phyloP scores from a whole-genome alignment of 2,329 filamentous ascomycete species.

The Pseudogymnoascus sp. region DNA sequence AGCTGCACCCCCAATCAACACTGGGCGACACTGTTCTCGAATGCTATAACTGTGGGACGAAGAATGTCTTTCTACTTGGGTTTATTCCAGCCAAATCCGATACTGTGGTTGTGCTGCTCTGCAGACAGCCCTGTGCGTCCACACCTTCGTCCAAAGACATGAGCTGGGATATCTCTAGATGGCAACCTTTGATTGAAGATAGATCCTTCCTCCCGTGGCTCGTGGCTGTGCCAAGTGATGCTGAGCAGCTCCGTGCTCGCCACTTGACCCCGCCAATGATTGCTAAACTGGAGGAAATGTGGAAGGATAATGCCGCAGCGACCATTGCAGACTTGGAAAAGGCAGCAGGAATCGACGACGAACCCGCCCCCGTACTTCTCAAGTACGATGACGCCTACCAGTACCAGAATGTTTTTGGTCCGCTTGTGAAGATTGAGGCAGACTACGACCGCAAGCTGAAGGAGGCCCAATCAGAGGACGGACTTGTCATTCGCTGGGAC shows the following conservation, averaged over 20 bases:
- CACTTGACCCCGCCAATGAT: conserved; percentile 93
- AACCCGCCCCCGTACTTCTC: conserved; percentile 83
- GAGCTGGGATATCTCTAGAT: conserved; percentile 98
- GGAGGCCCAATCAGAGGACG: conserved; percentile 94
- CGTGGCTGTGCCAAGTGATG: conserved; percentile 79
- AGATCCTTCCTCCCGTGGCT: conserved; percentile 93
- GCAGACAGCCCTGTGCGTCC: conserved; percentile 90
- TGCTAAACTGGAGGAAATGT: conserved; percentile 93
- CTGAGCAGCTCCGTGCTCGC: conserved; percentile 89
- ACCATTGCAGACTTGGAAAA: conserved; percentile 91
- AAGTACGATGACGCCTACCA: conserved; percentile 97
- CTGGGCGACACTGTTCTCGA: conserved; percentile 94
- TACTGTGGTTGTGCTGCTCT: conserved; percentile 92
- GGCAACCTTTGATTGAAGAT: conserved; percentile 96
- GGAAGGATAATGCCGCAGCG: conserved; percentile 88
- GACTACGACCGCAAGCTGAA: conserved; percentile 99
- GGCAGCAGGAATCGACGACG: conserved; percentile 84
- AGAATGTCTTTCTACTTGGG: conserved; percentile 94
- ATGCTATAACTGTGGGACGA: conserved; percentile 99
- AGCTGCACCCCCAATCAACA: conserved; percentile 86
- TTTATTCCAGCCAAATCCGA: conserved; percentile 99
- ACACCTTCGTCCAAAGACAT: conserved; percentile 97
- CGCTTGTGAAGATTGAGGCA: conserved; percentile 96
- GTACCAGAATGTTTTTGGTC: conserved; percentile 97
- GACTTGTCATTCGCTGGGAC: conserved; percentile 90